phyloP scores from a whole-genome alignment of 2,329 filamentous ascomycete genomes.

The Metarhizium anisopliae region DNA sequence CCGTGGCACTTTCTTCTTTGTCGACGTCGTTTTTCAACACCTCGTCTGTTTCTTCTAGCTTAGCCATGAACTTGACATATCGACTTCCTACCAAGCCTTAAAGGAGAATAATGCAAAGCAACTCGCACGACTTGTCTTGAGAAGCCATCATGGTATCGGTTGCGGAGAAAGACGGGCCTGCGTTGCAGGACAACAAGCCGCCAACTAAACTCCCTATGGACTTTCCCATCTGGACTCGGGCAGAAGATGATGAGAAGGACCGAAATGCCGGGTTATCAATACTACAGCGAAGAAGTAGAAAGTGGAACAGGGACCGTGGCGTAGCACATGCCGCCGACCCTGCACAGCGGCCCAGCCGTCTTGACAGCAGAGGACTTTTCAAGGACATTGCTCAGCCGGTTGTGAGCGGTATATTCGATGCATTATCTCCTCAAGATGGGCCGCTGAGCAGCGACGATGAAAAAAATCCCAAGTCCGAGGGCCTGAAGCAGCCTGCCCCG shows the following conservation, averaged over 20 bases:
- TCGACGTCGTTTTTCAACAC: not conserved
- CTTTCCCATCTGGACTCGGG: constrained; percentile 1
- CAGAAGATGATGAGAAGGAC: not conserved
- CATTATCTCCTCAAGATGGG: not conserved
- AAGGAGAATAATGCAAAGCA: not conserved
- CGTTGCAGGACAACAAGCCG: not conserved
- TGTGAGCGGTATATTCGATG: not conserved
- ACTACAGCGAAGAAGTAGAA: constrained; percentile 1
- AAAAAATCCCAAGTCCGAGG: not conserved
- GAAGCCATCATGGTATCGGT: not conserved
- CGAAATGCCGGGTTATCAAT: not conserved
- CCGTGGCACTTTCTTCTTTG: not conserved
- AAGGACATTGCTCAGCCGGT: not conserved
- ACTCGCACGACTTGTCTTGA: not conserved
- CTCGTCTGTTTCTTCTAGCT: not conserved
- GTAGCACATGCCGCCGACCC: not conserved
- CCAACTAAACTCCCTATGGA: not conserved
- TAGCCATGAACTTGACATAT: not conserved
- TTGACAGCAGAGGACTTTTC: not conserved
- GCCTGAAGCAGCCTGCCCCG: not conserved
- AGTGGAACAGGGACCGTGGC: not conserved
- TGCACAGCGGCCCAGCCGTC: not conserved
- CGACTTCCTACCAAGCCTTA: not conserved
- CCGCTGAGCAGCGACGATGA: not conserved
- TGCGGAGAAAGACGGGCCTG: not conserved